Evolutionary conservation across 169 alveolate genomes (phyloP).

Genomic region (Cryptosporidium sp.): DNA sequence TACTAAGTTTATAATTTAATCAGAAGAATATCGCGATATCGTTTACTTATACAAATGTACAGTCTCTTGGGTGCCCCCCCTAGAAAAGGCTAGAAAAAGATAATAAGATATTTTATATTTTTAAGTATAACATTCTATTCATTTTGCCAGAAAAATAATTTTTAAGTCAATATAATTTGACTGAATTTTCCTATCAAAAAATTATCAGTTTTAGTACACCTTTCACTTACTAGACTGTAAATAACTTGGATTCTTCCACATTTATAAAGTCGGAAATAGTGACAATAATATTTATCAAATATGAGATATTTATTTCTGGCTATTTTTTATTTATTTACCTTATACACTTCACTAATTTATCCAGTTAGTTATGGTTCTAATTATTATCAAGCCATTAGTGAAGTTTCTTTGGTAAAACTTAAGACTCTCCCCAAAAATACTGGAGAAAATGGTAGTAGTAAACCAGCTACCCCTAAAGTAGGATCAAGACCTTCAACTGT

Average conservation of each 20-base stretch:
- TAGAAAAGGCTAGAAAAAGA: neutral
- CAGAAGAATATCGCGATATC: slow-evolving; percentile 1
- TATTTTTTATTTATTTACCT: neutral
- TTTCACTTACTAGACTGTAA: neutral
- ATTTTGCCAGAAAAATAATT: neutral
- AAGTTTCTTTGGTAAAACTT: neutral
- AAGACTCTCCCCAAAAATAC: neutral
- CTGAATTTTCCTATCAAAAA: neutral
- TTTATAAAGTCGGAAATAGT: no score
- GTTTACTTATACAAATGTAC: neutral
- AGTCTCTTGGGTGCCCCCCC: neutral
- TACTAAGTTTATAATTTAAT: no score
- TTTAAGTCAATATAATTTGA: no score
- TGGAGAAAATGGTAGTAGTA: neutral
- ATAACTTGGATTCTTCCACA: no score
- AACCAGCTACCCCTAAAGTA: no score
- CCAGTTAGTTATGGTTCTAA: neutral
- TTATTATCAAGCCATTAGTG: no score
- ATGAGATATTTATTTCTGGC: neutral
- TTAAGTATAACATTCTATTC: no score
- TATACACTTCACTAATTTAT: neutral
- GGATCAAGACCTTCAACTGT: no score
- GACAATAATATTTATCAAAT: no score
- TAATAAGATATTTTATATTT: neutral
- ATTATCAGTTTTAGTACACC: neutral